Evolutionary conservation across 441 rosid genomes (phyloP).

Genomic region (Pelargonium cotyledonis): DNA sequence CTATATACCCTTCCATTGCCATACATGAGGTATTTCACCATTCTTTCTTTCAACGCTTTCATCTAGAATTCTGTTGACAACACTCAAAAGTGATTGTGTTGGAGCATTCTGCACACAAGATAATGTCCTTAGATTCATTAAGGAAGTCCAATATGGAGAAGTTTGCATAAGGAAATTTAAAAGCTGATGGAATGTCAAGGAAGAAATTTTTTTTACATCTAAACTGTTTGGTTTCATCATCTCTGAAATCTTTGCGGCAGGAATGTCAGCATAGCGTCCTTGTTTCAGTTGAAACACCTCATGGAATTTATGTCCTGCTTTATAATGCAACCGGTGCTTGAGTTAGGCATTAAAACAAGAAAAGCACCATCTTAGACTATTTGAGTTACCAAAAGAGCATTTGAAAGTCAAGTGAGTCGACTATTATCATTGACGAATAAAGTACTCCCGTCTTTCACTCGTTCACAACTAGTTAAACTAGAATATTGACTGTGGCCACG

Average conservation of each 20-base stretch:
- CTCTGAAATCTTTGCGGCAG: constrained; percentile 59
- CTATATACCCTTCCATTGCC: constrained; percentile 26
- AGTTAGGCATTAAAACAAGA: neutral
- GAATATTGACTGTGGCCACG: too few species aligned
- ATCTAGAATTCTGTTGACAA: constrained; percentile 57
- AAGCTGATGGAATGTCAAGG: constrained; percentile 2
- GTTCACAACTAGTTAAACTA: too few species aligned
- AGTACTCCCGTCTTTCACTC: too few species aligned
- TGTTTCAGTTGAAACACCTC: constrained; percentile 65
- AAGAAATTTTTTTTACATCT: constrained; percentile 41
- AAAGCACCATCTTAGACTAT: constrained; percentile 30
- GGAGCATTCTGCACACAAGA: constrained; percentile 55
- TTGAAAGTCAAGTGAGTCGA: too few species aligned
- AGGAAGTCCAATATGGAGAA: neutral
- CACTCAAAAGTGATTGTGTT: constrained; percentile 60
- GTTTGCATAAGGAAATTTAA: neutral
- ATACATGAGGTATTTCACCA: constrained; percentile 67
- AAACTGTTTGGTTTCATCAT: constrained; percentile 63
- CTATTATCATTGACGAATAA: too few species aligned
- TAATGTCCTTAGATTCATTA: neutral
- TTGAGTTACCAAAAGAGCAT: constrained; percentile 15
- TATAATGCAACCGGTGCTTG: neutral
- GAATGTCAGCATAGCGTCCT: constrained; percentile 62
- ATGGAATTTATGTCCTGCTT: constrained; percentile 42
- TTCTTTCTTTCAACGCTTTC: constrained; percentile 61